phyloP scores from a whole-genome alignment of 306 rosid genomes.

The Coriaria nepalensis region DNA sequence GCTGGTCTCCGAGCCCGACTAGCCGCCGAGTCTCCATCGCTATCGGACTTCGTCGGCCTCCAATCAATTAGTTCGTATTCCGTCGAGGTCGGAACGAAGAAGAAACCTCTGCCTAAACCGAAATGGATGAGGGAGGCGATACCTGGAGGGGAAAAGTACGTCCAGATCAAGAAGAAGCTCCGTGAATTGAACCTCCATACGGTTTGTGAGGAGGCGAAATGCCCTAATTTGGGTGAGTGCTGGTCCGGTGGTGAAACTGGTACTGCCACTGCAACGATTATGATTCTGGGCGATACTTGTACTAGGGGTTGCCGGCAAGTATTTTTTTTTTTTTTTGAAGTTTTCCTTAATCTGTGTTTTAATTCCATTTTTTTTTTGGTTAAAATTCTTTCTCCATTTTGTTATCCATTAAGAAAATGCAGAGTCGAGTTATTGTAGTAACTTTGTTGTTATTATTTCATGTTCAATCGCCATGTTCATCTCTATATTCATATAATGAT shows the following conservation, averaged over 20 bases:
- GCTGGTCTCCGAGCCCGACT: conserved; percentile 69
- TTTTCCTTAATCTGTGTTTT: too few species aligned
- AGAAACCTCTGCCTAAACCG: conserved; percentile 90
- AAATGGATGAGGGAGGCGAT: conserved; percentile 97
- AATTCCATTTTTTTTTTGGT: background rate
- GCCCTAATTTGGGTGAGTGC: conserved; percentile 95
- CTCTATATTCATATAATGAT: too few species aligned
- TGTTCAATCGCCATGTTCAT: too few species aligned
- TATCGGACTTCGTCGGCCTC: conserved; percentile 40
- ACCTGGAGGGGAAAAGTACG: conserved; percentile 92
- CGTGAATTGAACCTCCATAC: conserved; percentile 89
- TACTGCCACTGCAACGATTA: conserved; percentile 94
- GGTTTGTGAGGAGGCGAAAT: conserved; percentile 87
- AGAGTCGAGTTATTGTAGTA: too few species aligned
- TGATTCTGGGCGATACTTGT: conserved; percentile 96
- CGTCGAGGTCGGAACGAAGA: conserved; percentile 95
- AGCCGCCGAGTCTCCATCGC: conserved; percentile 46
- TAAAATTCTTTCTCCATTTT: background rate
- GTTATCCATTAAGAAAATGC: too few species aligned
- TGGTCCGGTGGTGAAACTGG: conserved; percentile 99
- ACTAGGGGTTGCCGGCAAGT: conserved; percentile 94
- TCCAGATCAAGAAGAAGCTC: conserved; percentile 93
- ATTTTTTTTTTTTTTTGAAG: background rate
- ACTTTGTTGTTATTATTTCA: too few species aligned
- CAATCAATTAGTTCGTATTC: conserved; percentile 46